Evolutionary conservation across 2,329 filamentous ascomycete species (phyloP), one percentile per base, ranked within the genome.

Genomic region (Calycina herbarum): DNA sequence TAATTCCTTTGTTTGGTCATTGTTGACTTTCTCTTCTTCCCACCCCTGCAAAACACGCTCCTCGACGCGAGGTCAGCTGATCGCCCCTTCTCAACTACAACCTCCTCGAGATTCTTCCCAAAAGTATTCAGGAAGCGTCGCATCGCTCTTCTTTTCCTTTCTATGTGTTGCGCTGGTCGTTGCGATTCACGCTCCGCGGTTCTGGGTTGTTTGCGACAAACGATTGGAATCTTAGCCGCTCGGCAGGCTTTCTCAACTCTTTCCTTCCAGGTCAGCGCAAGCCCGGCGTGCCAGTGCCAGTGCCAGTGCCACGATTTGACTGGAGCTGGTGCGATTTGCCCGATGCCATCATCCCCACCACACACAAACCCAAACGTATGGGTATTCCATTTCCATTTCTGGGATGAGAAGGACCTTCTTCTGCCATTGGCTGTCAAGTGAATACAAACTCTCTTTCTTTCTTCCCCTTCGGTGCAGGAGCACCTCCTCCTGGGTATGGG

Each of bases 171-270:
- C 57, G 62, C 62, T 29, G 17, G 20, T 38, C 40, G 15, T 27
- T 24, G 64, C 64, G 42, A 65, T 45, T 51, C 20, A 27, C 17
- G 1, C 27, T 1, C 3, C 40, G 24, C 31, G 24, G 45, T 64
- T 51, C 62, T 66, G 60, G 56, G 10, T 62, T 48, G 33, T 66
- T 56, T 61, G 62, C 62, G 57, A 61, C 64, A 59, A 54, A 61
- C 63, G 62, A 64, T 63, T 54, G 59, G 64, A 70, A 65, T 27
- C 67, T 70, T 72, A 72, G 70, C 69, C 71, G 69, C 71, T 68
- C 68, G 70, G 71, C 66, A 71, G 67, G 65, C 65, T 58, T 65
- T 68, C 64, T 59, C 59, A 66, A 57, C 51, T 64, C 64, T 54
- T 24, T 27, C 48, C 48, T 15, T 54, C 48, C 48, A 54, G 24